Conservation (phyloP, 306 rosid species). For the Citrullus mucosospermus region DNA sequence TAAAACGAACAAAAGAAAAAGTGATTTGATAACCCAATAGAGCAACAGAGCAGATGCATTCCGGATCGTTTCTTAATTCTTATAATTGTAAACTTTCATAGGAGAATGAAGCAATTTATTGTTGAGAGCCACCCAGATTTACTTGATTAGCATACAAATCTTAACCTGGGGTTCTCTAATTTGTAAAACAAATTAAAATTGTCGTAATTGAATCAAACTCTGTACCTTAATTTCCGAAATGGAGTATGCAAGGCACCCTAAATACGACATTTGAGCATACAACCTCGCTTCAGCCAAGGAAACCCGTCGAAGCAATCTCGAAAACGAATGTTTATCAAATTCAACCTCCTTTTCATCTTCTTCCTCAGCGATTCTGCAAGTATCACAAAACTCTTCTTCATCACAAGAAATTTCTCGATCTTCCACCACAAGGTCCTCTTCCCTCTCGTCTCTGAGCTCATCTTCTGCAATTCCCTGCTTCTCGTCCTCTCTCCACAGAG, state of each 20-base stretch:
- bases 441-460: constrained; percentile 8
- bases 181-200: not conserved
- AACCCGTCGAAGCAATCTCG: constrained; percentile 67
- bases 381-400: constrained; percentile 26
- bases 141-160: not conserved
- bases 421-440: constrained; percentile 8
- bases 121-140: not conserved
- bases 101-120: not conserved
- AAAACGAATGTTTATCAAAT: constrained; percentile 56
- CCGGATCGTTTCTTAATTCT: not conserved
- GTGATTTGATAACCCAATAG: not conserved
- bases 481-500: constrained; percentile 42
- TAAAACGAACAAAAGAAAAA: not conserved
- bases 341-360: constrained; percentile 24
- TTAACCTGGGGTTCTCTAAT: not conserved
- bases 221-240: constrained; percentile 61
- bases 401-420: constrained; percentile 7
- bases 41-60: not conserved
- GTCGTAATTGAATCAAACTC: not conserved
- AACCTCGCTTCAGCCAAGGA: constrained; percentile 62
- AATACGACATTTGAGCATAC: constrained; percentile 76
- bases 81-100: not conserved
- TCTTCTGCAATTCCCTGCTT: constrained; percentile 7
- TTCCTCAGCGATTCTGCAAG: constrained; percentile 33
- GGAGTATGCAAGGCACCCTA: constrained; percentile 69